Evolutionary conservation across 192 early-diverging fungal genomes (phyloP).

Genomic region (Chytriomyces hyalinus): DNA sequence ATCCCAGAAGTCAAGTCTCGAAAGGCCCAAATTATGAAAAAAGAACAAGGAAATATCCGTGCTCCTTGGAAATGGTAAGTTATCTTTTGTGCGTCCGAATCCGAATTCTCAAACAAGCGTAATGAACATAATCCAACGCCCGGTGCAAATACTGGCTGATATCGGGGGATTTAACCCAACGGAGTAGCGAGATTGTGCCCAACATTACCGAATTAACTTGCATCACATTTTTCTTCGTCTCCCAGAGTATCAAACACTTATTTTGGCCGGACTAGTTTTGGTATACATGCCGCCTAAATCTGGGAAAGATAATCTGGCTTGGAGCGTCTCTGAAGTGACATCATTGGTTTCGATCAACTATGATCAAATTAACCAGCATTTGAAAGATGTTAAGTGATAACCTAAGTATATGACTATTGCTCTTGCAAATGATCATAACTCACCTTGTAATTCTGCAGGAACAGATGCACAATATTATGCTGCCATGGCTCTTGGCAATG

Average conservation of each 20-base stretch:
- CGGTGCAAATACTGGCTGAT: conserved; percentile 80
- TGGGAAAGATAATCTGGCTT: conserved; percentile 66
- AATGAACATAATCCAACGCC: conserved; percentile 8
- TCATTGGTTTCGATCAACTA: conserved; percentile 72
- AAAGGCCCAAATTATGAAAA: conserved; percentile 73
- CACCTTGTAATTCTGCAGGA: not conserved
- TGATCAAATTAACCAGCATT: conserved; percentile 91
- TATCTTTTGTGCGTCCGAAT: not conserved
- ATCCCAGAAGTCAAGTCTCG: conserved; percentile 81
- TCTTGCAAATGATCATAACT: not conserved
- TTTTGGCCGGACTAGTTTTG: conserved; percentile 92
- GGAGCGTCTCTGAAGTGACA: conserved; percentile 20
- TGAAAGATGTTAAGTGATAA: conserved; percentile 91
- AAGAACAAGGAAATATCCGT: conserved; percentile 46
- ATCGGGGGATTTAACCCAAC: conserved; percentile 81
- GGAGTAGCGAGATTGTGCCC: conserved; percentile 60
- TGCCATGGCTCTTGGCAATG: conserved; percentile 75
- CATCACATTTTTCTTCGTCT: not conserved
- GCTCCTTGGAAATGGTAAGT: conserved; percentile 44
- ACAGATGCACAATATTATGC: conserved; percentile 71
- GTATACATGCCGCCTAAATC: conserved; percentile 80
- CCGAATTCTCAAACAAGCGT: not conserved
- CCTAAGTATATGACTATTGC: conserved; percentile 56
- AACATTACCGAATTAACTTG: conserved; percentile 11
- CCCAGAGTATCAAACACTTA: conserved; percentile 76